A percentile compares a stretch with the other conserved stretches of the same genome.
Evolutionary conservation across 805 yeast genomes (phyloP).

Genomic region (Pichia californica): DNA sequence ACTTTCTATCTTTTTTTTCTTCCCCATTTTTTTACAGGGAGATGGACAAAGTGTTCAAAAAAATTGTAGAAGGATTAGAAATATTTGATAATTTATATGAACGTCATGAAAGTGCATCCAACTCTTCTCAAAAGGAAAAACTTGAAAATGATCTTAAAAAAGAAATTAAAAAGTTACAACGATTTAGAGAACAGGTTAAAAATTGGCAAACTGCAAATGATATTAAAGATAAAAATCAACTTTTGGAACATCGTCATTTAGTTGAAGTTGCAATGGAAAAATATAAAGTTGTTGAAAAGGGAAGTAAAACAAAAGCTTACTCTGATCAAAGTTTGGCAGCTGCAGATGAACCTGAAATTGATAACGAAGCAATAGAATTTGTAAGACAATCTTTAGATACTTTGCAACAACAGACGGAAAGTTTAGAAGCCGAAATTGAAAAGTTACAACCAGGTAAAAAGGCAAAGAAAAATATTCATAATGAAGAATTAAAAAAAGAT

Average conservation of each 20-base stretch:
- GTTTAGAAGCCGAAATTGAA: conserved; percentile 66
- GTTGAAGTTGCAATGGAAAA: conserved; percentile 51
- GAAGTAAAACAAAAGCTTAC: conserved; percentile 50
- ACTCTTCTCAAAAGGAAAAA: conserved; percentile 49
- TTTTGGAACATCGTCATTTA: conserved; percentile 39
- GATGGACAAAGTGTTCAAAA: conserved; percentile 58
- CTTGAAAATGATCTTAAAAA: conserved; percentile 51
- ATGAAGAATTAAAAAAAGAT: conserved; percentile 47
- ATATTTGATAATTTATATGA: conserved; percentile 51
- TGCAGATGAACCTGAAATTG: conserved; percentile 55
- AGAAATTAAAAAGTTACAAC: conserved; percentile 53
- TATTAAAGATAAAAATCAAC: conserved; percentile 39
- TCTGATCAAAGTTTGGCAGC: conserved; percentile 51
- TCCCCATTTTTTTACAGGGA: conserved; percentile 29
- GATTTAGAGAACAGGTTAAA: conserved; percentile 55
- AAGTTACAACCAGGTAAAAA: conserved; percentile 41
- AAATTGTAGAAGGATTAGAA: conserved; percentile 50
- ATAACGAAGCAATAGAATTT: conserved; percentile 66
- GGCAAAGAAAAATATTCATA: conserved; percentile 38
- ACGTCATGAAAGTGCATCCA: conserved; percentile 40
- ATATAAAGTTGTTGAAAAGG: conserved; percentile 53
- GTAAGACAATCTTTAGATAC: conserved; percentile 69
- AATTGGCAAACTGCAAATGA: conserved; percentile 51
- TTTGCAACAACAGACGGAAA: conserved; percentile 72
- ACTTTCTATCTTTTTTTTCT: neutral